These are phyloP conservation scores for Curvularia verruculosa DNA, from an alignment of 2,329 filamentous ascomycete species.

Conservation along the genomic window DNA sequence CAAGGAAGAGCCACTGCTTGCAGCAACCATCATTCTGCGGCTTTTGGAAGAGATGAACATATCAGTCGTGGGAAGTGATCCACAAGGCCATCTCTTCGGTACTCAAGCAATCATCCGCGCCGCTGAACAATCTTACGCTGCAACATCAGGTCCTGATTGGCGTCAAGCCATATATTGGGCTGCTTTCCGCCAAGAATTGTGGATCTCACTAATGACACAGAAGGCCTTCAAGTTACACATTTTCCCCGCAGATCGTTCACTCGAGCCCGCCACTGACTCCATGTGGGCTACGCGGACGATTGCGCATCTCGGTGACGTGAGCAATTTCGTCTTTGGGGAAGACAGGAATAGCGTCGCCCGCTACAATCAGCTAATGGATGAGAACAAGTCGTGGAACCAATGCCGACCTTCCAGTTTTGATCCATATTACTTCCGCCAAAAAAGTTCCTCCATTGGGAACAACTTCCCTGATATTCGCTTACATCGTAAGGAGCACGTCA, in stretches of 20 bases:
- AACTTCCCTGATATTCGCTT: conserved; percentile 46
- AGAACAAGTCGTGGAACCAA: conserved; percentile 43
- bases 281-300: conserved; percentile 53
- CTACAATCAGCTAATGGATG: conserved; percentile 42
- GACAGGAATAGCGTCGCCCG: conserved; percentile 39
- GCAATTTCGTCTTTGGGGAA: conserved; percentile 46
- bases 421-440: conserved; percentile 42
- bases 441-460: conserved; percentile 41
- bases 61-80: conserved; percentile 44
- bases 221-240: conserved; percentile 46
- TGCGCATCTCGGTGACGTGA: conserved; percentile 46
- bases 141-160: conserved; percentile 39
- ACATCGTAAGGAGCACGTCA: conserved; percentile 44
- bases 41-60: conserved; percentile 53
- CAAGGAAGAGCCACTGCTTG: conserved; percentile 50
- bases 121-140: conserved; percentile 42
- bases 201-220: conserved; percentile 48
- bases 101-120: conserved; percentile 47
- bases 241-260: conserved; percentile 48
- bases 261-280: conserved; percentile 49
- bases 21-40: conserved; percentile 51
- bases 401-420: conserved; percentile 45
- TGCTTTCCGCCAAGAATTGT: conserved; percentile 48
- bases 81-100: conserved; percentile 49
- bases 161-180: conserved; percentile 48